Evolutionary conservation across 306 rosid species (phyloP), one percentile per base, ranked within the genome.

Genomic region (Coriaria nepalensis): DNA sequence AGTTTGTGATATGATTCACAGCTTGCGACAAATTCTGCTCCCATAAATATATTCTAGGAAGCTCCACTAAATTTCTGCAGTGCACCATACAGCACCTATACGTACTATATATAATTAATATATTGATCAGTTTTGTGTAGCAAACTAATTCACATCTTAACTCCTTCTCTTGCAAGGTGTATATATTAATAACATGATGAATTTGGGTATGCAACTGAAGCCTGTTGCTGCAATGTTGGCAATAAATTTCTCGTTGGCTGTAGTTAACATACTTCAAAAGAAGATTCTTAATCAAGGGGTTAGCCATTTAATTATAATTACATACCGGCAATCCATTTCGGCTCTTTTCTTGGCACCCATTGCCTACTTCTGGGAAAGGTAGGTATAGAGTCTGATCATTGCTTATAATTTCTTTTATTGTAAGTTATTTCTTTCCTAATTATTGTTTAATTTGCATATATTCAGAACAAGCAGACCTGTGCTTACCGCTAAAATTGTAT

Each of bases 181-280:
- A 10, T 53, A 29, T 5, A 37, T 29, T 39, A 29, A 10, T 45
- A 52, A 37, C 57, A 52, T 52, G 68, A 73, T 70, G 74, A 57
- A 60, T 11, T 52, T 50, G 35, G 45, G 35, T 61, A 68, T 34
- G 56, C 49, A 70, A 66, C 68, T 71, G 80, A 84, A 68, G 77
- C 72, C 74, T 52, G 59, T 68, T 62, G 13, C 45, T 53, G 44
- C 61, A 45, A 72, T 88, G 97, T 48, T 84, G 61, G n/a, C 66
- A 1, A 68, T 79, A 33, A 88, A 73, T 52, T 65, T 84, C 42
- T 86, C 90, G 4, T 40, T 81, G 29, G 84, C 82, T 35, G 6
- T 73, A 0, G 97, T 81, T 13, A 88, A 88, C 73, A 14, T 84
- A 5, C 78, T 78, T 50, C 82, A 81, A 39, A 84, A 88, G 81